Evolutionary conservation across 1,284 basidiomycete species (phyloP).

Genomic region (Trichosporon faecale): DNA sequence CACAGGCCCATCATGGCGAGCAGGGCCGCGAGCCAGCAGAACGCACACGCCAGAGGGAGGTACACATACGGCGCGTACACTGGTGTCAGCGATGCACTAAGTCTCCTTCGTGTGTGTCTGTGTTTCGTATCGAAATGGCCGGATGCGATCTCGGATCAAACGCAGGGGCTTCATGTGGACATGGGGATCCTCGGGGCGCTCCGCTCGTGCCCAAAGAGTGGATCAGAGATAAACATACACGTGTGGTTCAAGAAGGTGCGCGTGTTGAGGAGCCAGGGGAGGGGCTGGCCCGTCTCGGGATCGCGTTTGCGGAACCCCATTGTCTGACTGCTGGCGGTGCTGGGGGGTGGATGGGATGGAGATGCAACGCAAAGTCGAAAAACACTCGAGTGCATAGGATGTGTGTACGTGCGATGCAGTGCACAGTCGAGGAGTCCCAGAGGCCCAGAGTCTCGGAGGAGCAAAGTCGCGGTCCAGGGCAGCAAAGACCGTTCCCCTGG

Average conservation of each 20-base stretch:
- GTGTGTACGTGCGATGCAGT: background rate
- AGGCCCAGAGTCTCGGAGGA: background rate
- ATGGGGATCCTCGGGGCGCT: background rate
- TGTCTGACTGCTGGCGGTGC: background rate
- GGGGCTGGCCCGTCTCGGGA: background rate
- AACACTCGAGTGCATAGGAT: background rate
- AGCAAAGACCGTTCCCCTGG: background rate
- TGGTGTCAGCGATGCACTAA: constrained; percentile 20
- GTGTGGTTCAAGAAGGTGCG: constrained; percentile 42
- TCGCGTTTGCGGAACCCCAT: constrained; percentile 8
- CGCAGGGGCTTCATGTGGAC: background rate
- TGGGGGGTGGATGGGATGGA: background rate
- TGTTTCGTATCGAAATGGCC: background rate
- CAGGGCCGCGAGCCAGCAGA: constrained; percentile 45
- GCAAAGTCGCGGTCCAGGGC: background rate
- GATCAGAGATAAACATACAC: constrained; percentile 30
- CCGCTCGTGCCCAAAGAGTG: background rate
- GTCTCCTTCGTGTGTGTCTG: background rate
- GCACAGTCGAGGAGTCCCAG: background rate
- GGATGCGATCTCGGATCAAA: background rate
- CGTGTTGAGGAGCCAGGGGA: constrained; percentile 34
- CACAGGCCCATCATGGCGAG: constrained; percentile 51
- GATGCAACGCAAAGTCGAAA: constrained; percentile 2
- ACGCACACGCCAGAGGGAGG: constrained; percentile 39
- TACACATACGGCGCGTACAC: constrained; percentile 52